Evolutionary conservation across 2,329 filamentous ascomycete genomes (phyloP).

Genomic region (Colletotrichum acutatum): DNA sequence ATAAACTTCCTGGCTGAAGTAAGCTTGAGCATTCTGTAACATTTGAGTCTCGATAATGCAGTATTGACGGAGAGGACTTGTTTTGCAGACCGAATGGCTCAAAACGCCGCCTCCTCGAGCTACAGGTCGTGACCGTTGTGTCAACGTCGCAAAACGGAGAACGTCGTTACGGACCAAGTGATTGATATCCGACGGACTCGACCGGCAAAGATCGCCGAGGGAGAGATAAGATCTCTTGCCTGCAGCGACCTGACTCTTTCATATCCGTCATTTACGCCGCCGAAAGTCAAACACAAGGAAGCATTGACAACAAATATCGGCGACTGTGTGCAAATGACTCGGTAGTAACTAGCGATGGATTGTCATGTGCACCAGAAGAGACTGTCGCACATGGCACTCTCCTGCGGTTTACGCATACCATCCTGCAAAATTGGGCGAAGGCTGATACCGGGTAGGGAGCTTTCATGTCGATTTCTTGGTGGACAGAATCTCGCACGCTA

Average conservation of each 20-base stretch:
- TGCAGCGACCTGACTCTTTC: slow-evolving; percentile 25
- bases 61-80: background rate
- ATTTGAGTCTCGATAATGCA: background rate
- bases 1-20: background rate
- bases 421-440: background rate
- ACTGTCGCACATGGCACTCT: slow-evolving; percentile 5
- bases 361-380: slow-evolving; percentile 5
- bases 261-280: background rate
- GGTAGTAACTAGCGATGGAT: background rate
- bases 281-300: slow-evolving; percentile 16
- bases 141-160: background rate
- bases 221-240: slow-evolving; percentile 10
- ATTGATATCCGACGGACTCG: background rate
- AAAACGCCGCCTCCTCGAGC: background rate
- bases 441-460: background rate
- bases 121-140: slow-evolving; percentile 1
- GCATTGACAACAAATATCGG: slow-evolving; percentile 11
- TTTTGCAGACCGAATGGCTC: background rate
- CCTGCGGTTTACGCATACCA: background rate
- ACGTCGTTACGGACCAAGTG: background rate
- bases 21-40: background rate
- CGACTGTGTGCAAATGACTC: slow-evolving; percentile 23
- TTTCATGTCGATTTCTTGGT: background rate
- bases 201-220: slow-evolving; percentile 4
- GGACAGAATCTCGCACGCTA: background rate